Percentiles rank a stretch among this genome's conserved stretches.
These are phyloP conservation scores for Solanum virginianum DNA, from an alignment of 257 asterid genomes.

Conservation along the genomic window DNA sequence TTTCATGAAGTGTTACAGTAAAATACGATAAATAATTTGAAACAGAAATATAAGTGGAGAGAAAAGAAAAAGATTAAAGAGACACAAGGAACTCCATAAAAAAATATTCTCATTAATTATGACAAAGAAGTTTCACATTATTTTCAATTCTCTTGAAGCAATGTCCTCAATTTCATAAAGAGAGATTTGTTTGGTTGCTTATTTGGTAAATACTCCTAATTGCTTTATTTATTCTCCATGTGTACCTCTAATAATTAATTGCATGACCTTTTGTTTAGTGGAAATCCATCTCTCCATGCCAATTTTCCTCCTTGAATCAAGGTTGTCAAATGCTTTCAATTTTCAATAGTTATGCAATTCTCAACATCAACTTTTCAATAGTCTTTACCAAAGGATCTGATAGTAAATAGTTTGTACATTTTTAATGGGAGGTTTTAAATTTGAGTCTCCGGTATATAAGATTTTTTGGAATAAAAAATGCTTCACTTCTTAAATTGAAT, in stretches of 20 bases:
- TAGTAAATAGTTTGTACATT: neutral
- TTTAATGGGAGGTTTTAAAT: too few species aligned
- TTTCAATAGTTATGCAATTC: constrained; percentile 8
- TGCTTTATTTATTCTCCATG: neutral
- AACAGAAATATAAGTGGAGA: neutral
- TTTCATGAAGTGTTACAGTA: too few species aligned
- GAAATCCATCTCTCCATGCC: constrained; percentile 12
- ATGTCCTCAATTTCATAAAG: neutral
- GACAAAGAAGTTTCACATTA: neutral
- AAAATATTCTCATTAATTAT: neutral
- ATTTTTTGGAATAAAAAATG: too few species aligned
- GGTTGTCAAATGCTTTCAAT: constrained; percentile 9
- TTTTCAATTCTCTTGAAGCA: neutral
- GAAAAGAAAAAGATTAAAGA: neutral
- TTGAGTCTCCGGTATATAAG: too few species aligned
- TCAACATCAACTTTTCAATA: constrained; percentile 4
- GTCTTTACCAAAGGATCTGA: neutral
- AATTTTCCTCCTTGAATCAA: constrained; percentile 10
- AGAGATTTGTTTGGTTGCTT: neutral
- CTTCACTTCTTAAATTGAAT: too few species aligned
- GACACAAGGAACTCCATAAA: neutral
- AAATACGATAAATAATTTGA: too few species aligned
- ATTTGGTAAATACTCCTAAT: neutral
- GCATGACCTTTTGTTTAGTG: constrained; percentile 10
- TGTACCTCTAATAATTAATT: constrained; percentile 1